Base-by-base conservation (phyloP, 23 red algal species). In the Gracilaria gracilis region DNA sequence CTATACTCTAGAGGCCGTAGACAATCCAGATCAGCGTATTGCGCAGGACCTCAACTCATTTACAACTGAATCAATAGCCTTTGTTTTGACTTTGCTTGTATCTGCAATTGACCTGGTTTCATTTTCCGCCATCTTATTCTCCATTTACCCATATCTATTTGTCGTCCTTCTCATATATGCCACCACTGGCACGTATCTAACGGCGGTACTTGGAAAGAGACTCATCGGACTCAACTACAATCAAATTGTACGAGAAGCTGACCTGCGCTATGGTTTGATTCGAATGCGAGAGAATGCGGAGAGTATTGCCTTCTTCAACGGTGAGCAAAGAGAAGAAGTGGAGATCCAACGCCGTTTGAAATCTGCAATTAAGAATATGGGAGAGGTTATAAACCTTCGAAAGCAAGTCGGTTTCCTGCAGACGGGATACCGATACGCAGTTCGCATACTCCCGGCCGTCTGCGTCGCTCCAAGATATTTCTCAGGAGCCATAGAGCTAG, bases 1-100 rank as follows among this genome's bases (percentile, higher is more conserved):
- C 62, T 98, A 98, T 64, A 64, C 57, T 53, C 73, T 98, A 51
- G 93, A 98, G 57, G 44, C 93, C 9, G 83, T 98, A 11, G 96
- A 98, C 74, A 98, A 98, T 83, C 96, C 96, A 29, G 96, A 98
- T 54, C 96, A 98, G 77, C 93, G 96, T 7, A 88, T 98, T 79
- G 79, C 96, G 4, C 86, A 95, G 29, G 96, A 98, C 61, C 82
- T 98, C 46, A 90, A 89, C 53, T 81, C 93, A 0, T 98, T 98
- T 28, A 95, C 96, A 16, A 80, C 90, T 27, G 89, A 91, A 47
- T 95, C 93, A n/a, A 64, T 98, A 19, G 73, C 91, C 34, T 88
- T 98, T 46, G 66, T 95, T 25, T 74, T 95, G n/a, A 95, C 93
- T 1, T 64, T 98, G 9, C 74, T 95, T 16, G 88, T 90, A 3